Percentiles rank a stretch among this genome's conserved stretches.
These are phyloP conservation scores for Tubosaeta sp. DNA, from an alignment of 768 basidiomycete species.

Conservation along the genomic window DNA sequence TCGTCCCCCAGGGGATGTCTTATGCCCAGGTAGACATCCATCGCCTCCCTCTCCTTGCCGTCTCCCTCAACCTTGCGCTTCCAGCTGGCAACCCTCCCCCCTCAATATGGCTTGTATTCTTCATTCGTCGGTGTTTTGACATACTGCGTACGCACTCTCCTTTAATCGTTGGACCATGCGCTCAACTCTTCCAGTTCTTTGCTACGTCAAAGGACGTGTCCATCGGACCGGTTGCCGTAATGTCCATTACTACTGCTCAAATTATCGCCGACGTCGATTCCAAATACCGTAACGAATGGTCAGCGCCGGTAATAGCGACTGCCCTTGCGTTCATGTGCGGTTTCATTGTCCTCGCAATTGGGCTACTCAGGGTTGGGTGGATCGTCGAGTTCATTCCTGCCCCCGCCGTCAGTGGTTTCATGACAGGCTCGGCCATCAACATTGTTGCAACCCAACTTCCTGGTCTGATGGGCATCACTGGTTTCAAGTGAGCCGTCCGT, in stretches of 20 bases:
- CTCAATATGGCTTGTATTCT: slow-evolving; percentile 91
- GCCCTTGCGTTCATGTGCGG: slow-evolving; percentile 83
- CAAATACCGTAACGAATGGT: slow-evolving; percentile 53
- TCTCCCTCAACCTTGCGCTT: background rate
- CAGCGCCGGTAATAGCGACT: slow-evolving; percentile 73
- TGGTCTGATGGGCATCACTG: slow-evolving; percentile 80
- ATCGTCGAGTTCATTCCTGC: slow-evolving; percentile 91
- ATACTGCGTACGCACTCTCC: slow-evolving; percentile 61
- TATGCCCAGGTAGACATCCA: slow-evolving; percentile 59
- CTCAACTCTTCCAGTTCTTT: slow-evolving; percentile 58
- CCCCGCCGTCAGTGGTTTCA: slow-evolving; percentile 83
- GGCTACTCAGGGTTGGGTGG: slow-evolving; percentile 88
- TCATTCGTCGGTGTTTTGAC: slow-evolving; percentile 84
- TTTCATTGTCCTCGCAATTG: slow-evolving; percentile 87
- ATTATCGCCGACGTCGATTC: slow-evolving; percentile 67
- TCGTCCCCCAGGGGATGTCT: slow-evolving; percentile 93
- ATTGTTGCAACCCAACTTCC: slow-evolving; percentile 89
- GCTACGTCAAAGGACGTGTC: slow-evolving; percentile 98
- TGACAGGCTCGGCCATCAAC: slow-evolving; percentile 97
- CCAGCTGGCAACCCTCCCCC: slow-evolving; percentile 77
- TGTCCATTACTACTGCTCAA: slow-evolving; percentile 85
- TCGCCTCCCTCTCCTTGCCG: background rate
- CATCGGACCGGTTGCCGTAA: slow-evolving; percentile 99
- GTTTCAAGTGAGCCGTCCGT: slow-evolving; percentile 63
- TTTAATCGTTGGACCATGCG: background rate